These are phyloP conservation scores for Aquilaria malaccensis DNA, from an alignment of 345 rosid species.

Conservation along the genomic window DNA sequence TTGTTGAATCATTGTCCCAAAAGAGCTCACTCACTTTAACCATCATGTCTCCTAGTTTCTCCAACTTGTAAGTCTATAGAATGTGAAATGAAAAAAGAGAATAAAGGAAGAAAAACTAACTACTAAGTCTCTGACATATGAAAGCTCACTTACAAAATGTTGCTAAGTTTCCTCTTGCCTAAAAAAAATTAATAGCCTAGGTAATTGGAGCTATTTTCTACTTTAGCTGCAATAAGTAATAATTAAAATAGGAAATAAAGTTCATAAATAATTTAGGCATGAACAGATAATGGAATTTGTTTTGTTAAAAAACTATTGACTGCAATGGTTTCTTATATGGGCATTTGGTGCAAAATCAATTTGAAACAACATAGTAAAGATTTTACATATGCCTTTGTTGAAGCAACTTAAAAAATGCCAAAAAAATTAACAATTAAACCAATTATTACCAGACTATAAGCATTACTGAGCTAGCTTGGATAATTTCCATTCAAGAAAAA, in stretches of 20 bases:
- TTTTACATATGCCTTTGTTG: neutral
- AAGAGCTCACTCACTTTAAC: slow-evolving; percentile 95
- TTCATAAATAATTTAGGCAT: no score
- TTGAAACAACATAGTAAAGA: neutral
- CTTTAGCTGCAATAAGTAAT: slow-evolving; percentile 54
- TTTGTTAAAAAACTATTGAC: no score
- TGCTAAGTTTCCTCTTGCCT: slow-evolving; percentile 60
- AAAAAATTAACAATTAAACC: neutral
- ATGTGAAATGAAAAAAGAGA: slow-evolving; percentile 1
- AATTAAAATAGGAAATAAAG: neutral
- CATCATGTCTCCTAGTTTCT: slow-evolving; percentile 88
- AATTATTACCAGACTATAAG: no score
- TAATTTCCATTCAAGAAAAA: no score
- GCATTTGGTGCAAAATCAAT: neutral
- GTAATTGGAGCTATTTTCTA: slow-evolving; percentile 88
- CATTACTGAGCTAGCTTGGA: no score
- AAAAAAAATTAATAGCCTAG: slow-evolving; percentile 87
- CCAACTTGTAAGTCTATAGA: slow-evolving; percentile 75
- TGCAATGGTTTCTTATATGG: no score
- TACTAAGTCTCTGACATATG: slow-evolving; percentile 11
- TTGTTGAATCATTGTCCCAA: slow-evolving; percentile 82
- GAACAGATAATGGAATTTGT: no score
- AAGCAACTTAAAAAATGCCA: neutral
- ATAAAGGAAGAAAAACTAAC: slow-evolving; percentile 7
- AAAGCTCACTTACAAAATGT: slow-evolving; percentile 52